These are phyloP conservation scores for Phanerochaete carnosa DNA, from an alignment of 768 basidiomycete genomes.

Conservation along the genomic window DNA sequence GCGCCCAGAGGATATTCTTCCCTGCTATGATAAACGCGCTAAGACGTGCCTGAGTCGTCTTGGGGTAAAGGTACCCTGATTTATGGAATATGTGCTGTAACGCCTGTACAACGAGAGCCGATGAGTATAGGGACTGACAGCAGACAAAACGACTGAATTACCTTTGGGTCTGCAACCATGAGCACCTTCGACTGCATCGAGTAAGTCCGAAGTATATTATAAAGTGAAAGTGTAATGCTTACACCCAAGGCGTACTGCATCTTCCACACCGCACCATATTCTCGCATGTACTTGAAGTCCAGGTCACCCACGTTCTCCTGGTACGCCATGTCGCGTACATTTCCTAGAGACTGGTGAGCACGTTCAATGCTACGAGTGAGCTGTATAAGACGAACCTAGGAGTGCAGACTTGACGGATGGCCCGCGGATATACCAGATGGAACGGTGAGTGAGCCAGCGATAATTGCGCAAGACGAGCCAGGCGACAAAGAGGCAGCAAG, in stretches of 20 bases:
- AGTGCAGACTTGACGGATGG: neutral
- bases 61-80: constrained; percentile 14
- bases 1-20: constrained; percentile 4
- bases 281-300: constrained; percentile 24
- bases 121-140: neutral
- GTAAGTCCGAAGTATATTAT: no score
- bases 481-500: neutral
- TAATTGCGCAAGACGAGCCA: neutral
- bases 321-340: constrained; percentile 18
- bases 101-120: neutral
- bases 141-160: neutral
- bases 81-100: constrained; percentile 12
- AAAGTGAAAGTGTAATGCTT: neutral
- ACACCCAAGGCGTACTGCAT: constrained; percentile 17
- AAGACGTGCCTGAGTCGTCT: constrained; percentile 1
- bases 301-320: constrained; percentile 28
- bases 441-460: neutral
- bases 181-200: neutral
- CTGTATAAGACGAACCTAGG: neutral
- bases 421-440: neutral
- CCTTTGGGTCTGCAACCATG: constrained; percentile 7
- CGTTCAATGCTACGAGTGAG: neutral
- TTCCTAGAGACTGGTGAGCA: constrained; percentile 16
- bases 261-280: constrained; percentile 26
- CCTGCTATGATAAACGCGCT: neutral